Evolutionary conservation across 2,329 filamentous ascomycete species (phyloP), one percentile per base, ranked within the genome.

Genomic region (Ophiosphaerella korrae): DNA sequence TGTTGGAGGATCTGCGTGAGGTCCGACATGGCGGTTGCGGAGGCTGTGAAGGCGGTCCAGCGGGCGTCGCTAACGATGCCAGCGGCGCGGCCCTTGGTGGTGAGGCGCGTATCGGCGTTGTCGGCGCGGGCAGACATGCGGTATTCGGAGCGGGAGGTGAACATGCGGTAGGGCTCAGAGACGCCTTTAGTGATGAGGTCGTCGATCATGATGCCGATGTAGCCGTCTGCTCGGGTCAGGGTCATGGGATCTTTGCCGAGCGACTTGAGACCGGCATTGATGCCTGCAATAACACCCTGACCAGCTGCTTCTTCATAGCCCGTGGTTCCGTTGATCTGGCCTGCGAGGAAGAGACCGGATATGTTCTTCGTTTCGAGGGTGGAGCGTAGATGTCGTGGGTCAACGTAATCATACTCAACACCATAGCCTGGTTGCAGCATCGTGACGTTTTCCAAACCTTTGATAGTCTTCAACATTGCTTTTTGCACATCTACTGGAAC

Each of bases 161-260:
- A 99, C 92, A 99, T 97, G 60, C 94, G 86, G 75, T 99, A 99
- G 1, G 94, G 94, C 70, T 99, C 94, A 2, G 89, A 92, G 26
- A 99, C 94, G 41, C 94, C 94, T 75, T 97, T 97, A 18, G 93
- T 97, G 68, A 96, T 87, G 33, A 99, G 84, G 71, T 99, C 94
- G 74, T 99, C 94, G 65, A 99, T 92, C 92, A 99, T 96, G 76
- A 99, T 89, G 60, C 94, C 94, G 67, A 99, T 97, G 73, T 97
- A 99, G 11, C 91, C 92, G 72, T 99, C 93, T 1, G 89, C 87
- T 57, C 94, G 84, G 7, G 87, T 87, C 26, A 99, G 78, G 0
- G 83, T 83, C 53, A 95, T 80, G 0, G 86, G 82, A 1, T 80
- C 73, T 50, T 88, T 84, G 1, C 83, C 83, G 53, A 84, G 82